Conservation (phyloP, 106 monocot species). For the Phalaenopsis aphrodite region DNA sequence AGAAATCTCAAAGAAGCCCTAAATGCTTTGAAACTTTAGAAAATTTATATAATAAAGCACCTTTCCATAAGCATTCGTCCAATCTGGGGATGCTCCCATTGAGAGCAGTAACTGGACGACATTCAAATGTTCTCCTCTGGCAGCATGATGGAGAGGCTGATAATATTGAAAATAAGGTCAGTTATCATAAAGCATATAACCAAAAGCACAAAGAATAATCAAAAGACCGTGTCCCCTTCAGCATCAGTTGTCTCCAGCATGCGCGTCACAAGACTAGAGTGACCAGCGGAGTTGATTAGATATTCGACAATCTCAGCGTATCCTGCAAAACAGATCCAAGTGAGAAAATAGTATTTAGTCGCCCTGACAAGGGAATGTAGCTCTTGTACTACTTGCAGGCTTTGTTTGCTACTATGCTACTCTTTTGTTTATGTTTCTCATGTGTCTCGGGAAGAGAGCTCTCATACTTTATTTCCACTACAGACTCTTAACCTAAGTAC, state of each 20-base stretch:
- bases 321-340: slow-evolving; percentile 30
- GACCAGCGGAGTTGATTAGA: slow-evolving; percentile 44
- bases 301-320: slow-evolving; percentile 67
- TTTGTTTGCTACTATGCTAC: neutral
- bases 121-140: slow-evolving; percentile 80
- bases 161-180: slow-evolving; percentile 9
- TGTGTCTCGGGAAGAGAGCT: neutral
- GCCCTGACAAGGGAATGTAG: neutral
- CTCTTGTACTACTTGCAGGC: neutral
- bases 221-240: slow-evolving; percentile 74
- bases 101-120: slow-evolving; percentile 56
- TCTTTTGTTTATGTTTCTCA: neutral
- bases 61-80: slow-evolving; percentile 62
- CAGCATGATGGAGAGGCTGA: slow-evolving; percentile 97
- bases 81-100: slow-evolving; percentile 62
- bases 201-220: neutral
- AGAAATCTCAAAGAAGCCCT: too few relatives aligned
- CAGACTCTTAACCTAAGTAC: too few relatives aligned
- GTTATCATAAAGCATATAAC: neutral
- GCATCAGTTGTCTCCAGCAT: slow-evolving; percentile 64
- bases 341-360: neutral
- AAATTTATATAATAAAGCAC: slow-evolving; percentile 20
- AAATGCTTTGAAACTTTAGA: neutral
- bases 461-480: neutral
- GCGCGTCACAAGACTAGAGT: slow-evolving; percentile 21